Base-by-base conservation (phyloP, 2,329 filamentous ascomycete species). In the Lasiodiplodia sp. region DNA sequence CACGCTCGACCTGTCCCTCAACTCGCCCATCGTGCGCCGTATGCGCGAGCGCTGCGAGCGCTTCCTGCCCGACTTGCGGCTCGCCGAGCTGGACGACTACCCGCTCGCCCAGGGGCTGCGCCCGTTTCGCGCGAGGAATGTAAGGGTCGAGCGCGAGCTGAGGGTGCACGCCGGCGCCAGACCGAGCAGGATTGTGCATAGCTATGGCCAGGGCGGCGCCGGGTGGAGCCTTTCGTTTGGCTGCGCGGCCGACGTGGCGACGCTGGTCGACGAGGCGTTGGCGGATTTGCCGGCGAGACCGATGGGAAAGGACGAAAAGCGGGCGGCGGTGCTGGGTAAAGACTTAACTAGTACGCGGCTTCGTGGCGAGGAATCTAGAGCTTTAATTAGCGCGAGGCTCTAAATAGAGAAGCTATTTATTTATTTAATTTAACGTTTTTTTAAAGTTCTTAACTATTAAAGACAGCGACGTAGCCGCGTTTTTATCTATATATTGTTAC, bases 191-290 rank as follows among this genome's bases (percentile, higher is more conserved):
- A 80, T 83, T 55, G 76, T 84, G 3, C 82, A 84, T 66, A 79
- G 77, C 1, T 84, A 84, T 69, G 82, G 83, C 1, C 82, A 84
- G 60, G 82, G 82, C 5, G 82, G 81, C 4, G 78, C 81, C 2
- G 83, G 82, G 4, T 84, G 82, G 82, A 79, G 74, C 57, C 68
- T 83, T 67, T 78, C 77, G 0, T 82, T 82, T 69, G 81, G 80
- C 1, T 81, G 80, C 66, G 80, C 80, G 12, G 72, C 73, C 25
- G 80, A 83, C 55, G 78, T 81, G 21, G 72, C 70, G 14, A 69
- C 63, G 53, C 70, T 82, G 55, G 75, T 82, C 8, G 77, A 80
- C 18, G 79, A 81, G 67, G 75, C 77, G 6, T 71, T 81, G 34
- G 23, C 28, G 10, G 67, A 56, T 21, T 49, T 67, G 55, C 52